phyloP scores from a whole-genome alignment of 2,329 filamentous ascomycete genomes.

The Neopestalotiopsis sp. region DNA sequence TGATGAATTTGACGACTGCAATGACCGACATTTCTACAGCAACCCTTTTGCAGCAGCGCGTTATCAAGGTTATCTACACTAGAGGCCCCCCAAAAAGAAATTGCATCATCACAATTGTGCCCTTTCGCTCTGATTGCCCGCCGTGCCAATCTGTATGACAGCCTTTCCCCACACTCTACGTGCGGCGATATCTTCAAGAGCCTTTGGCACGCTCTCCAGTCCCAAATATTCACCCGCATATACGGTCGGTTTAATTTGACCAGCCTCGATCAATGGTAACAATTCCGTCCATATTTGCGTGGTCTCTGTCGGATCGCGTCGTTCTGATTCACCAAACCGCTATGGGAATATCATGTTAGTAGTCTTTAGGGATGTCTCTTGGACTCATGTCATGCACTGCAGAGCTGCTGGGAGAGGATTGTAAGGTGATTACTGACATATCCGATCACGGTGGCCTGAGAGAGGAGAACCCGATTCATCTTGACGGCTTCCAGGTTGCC shows the following conservation, averaged over 20 bases:
- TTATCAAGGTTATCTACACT: neutral
- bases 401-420: neutral
- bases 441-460: slow-evolving; percentile 57
- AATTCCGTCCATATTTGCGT: slow-evolving; percentile 57
- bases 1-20: neutral
- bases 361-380: neutral
- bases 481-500: slow-evolving; percentile 56
- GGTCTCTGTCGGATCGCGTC: slow-evolving; percentile 53
- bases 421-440: slow-evolving; percentile 46
- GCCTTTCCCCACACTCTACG: slow-evolving; percentile 63
- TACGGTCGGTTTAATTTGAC: slow-evolving; percentile 55
- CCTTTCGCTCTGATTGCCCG: neutral
- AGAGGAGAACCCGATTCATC: slow-evolving; percentile 60
- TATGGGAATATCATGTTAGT: slow-evolving; percentile 24
- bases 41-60: neutral
- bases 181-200: slow-evolving; percentile 55
- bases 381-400: neutral
- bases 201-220: slow-evolving; percentile 52
- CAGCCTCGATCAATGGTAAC: slow-evolving; percentile 50
- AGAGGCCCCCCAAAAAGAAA: neutral
- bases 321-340: slow-evolving; percentile 62
- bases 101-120: neutral
- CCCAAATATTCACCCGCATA: slow-evolving; percentile 54
- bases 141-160: slow-evolving; percentile 48
- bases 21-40: neutral